Evolutionary conservation across 176 grass and related monocot species (phyloP).

Genomic region (Ampelocalamus luodianensis): DNA sequence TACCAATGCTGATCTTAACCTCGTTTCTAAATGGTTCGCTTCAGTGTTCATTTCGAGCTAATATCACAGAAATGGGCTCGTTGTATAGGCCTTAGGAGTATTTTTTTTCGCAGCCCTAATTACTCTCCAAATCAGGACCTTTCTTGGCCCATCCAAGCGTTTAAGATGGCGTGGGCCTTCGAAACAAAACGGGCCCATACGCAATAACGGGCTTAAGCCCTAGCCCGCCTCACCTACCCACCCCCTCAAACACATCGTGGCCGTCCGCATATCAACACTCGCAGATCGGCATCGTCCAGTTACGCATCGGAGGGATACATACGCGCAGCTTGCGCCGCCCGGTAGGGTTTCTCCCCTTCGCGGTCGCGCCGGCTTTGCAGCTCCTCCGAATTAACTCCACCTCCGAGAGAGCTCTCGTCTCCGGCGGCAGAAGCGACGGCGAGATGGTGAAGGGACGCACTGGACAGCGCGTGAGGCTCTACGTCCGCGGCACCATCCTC

Average conservation of each 20-base stretch:
- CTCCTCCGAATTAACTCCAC: neutral
- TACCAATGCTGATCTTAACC: too few species aligned
- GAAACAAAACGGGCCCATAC: neutral
- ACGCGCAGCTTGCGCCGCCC: neutral
- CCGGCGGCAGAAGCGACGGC: constrained; percentile 33
- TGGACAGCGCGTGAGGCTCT: constrained; percentile 66
- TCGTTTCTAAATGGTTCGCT: too few species aligned
- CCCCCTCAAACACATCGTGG: neutral
- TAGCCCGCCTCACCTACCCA: neutral
- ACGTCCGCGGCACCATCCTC: constrained; percentile 78
- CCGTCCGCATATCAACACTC: neutral
- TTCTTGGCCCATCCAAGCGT: neutral
- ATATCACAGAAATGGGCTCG: too few species aligned
- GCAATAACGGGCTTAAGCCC: neutral
- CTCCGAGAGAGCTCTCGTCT: neutral
- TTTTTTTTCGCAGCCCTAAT: too few species aligned
- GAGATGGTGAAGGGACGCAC: constrained; percentile 66
- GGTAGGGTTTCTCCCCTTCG: constrained; percentile 41
- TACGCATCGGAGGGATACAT: neutral
- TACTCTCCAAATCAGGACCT: neutral
- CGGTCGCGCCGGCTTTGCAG: constrained; percentile 5
- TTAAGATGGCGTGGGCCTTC: neutral
- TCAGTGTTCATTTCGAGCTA: too few species aligned
- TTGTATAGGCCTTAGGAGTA: too few species aligned
- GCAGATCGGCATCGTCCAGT: neutral